Evolutionary conservation across 768 basidiomycete species (phyloP), one percentile per base, ranked within the genome.

Genomic region (Mycena sanguinolenta): DNA sequence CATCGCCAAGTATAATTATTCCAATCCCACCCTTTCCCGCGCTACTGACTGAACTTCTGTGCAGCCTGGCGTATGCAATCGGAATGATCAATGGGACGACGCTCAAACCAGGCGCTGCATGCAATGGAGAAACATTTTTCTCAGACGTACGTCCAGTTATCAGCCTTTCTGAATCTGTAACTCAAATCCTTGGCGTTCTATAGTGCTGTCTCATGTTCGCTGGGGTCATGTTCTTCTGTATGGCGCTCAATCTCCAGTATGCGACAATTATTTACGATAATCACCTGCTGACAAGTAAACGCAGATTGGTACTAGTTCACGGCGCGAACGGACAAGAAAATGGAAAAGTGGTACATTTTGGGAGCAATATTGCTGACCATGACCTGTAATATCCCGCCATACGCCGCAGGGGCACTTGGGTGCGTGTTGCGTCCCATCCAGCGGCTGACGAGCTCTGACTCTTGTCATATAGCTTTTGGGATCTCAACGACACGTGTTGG

Each of bases 261-360:
- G 65, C 23, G 53, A 54, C 17, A 1, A 39, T 38, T 28, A 1
- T 23, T 14, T 14, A 3, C 6, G 16, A 39, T 7, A 39, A 12
- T 3, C 13, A 10, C 39, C 9, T 39, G 10, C 39, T 39, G 13
- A 39, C 3, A 39, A 17, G 39, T 17, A 39, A 39, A 39, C 39
- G 39, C 39, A 66, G 63, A 39, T n/a, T 71, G 58, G 63, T 71
- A 17, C 38, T 71, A 2, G 58, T 66, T 0, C 64, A 61, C 39
- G 58, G 27, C 28, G 44, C 63, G 16, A 69, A 63, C 54, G 68
- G 58, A 28, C 44, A 62, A n/a, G 55, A 59, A 49, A 49, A 71
- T 71, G 65, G 70, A 67, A 27, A 61, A 55, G 12, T 71, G 55
- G 14, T 71, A 71, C 36, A 27, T 71, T 27, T n/a, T 42, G 23